Evolutionary conservation across 495 filamentous ascomycete species (phyloP), one percentile per base, ranked within the genome.

Genomic region (Lophiotrema nucula): DNA sequence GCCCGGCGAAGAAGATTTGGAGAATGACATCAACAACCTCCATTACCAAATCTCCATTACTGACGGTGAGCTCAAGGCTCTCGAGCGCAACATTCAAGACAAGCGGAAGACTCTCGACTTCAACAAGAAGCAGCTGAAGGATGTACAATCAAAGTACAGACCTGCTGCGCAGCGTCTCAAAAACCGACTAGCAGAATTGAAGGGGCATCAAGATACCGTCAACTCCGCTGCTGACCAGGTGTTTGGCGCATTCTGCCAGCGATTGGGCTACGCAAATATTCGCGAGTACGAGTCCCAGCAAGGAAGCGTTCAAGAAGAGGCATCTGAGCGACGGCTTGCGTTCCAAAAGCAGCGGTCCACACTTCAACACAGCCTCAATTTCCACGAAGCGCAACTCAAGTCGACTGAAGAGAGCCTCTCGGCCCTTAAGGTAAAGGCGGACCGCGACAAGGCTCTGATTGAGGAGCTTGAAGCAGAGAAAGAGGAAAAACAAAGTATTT

Each of bases 201-300:
- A 83, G 25, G 78, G 82, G 58, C 85, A 87, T 37, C 81, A 88
- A 67, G 79, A 81, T n/a, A 81, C 86, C n/a, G 89, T 97, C 49
- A 83, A 86, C 48, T 77, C 80, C 38, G 88, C 95, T 15, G 89
- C 96, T 68, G 92, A 99, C 70, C 83, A 92, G 61, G 81, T 99
- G 19, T 97, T 95, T 69, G 78, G 78, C 21, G 79, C 80, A 19
- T 99, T 97, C 76, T 97, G 95, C 76, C 81, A 84, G 65, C 83
- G 89, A 25, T 79, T 96, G 16, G 88, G 90, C 0, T 97, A 93
- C 70, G 79, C 85, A 18, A 86, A 90, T 64, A 96, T 99, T 60
- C 88, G 92, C 19, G 86, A 87, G 31, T 99, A 97, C 66, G 90
- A 97, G 70, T 86, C 85, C 5, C 91, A 95, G 55, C 93, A 97